phyloP scores from a whole-genome alignment of 805 yeast genomes.

The Saccharomycopsis sp. region DNA sequence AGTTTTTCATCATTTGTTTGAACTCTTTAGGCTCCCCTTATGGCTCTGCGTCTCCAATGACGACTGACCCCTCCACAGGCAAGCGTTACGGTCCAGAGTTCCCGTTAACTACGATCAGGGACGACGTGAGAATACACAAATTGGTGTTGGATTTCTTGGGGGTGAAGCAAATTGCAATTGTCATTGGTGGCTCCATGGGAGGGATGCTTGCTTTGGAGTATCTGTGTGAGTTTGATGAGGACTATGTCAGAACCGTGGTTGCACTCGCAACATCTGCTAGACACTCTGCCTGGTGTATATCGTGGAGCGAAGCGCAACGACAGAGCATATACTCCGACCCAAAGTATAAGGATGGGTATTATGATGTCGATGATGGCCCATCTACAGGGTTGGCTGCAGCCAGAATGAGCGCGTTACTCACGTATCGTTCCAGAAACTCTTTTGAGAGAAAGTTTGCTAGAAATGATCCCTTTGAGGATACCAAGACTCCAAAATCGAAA shows the following conservation, averaged over 20 bases:
- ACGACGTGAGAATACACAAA: slow-evolving; percentile 76
- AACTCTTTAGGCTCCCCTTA: slow-evolving; percentile 96
- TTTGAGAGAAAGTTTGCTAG: slow-evolving; percentile 92
- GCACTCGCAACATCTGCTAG: slow-evolving; percentile 92
- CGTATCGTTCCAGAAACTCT: slow-evolving; percentile 86
- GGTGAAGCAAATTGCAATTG: slow-evolving; percentile 71
- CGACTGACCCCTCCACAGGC: slow-evolving; percentile 68
- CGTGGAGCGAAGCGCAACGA: slow-evolving; percentile 98
- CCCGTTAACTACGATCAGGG: slow-evolving; percentile 89
- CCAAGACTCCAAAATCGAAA: slow-evolving; percentile 17
- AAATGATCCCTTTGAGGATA: slow-evolving; percentile 43
- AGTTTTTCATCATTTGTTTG: slow-evolving; percentile 77
- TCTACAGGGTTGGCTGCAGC: slow-evolving; percentile 87
- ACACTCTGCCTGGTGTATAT: slow-evolving; percentile 97
- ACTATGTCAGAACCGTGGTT: slow-evolving; percentile 61
- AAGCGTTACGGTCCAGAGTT: slow-evolving; percentile 87
- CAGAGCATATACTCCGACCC: slow-evolving; percentile 96
- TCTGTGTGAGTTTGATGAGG: slow-evolving; percentile 53
- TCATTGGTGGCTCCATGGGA: slow-evolving; percentile 98
- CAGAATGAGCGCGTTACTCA: slow-evolving; percentile 89
- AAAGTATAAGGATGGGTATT: slow-evolving; percentile 84
- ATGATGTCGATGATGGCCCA: slow-evolving; percentile 71
- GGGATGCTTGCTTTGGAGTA: slow-evolving; percentile 91
- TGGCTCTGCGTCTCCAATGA: slow-evolving; percentile 88
- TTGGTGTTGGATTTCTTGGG: slow-evolving; percentile 71